Evolutionary conservation across 2,329 filamentous ascomycete genomes (phyloP).

Genomic region (Aspergillus felis): DNA sequence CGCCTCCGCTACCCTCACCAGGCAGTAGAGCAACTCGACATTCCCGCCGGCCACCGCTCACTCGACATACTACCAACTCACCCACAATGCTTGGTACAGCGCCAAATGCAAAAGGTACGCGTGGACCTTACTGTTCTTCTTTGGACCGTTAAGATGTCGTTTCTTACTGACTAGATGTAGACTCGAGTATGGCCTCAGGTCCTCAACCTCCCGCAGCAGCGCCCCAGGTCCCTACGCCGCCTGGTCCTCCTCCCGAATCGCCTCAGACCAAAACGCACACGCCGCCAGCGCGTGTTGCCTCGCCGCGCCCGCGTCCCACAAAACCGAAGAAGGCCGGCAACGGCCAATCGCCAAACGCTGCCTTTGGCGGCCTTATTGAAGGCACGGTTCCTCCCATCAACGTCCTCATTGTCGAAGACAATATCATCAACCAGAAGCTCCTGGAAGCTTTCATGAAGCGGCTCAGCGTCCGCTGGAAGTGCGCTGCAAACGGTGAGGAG

Average conservation of each 20-base stretch:
- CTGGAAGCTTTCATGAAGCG: constrained; percentile 94
- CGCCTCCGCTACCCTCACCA: constrained; percentile 77
- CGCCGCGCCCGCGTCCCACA: constrained; percentile 43
- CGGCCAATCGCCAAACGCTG: constrained; percentile 28
- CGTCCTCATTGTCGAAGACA: constrained; percentile 96
- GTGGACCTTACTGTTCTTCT: constrained; percentile 20
- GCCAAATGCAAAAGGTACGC: constrained; percentile 41
- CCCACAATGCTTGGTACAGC: constrained; percentile 62
- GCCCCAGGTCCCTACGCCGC: constrained; percentile 32
- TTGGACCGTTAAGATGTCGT: background rate
- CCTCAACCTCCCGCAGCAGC: constrained; percentile 24
- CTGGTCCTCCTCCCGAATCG: constrained; percentile 33
- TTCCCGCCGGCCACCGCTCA: constrained; percentile 56
- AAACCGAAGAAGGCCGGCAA: constrained; percentile 33
- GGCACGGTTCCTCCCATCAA: constrained; percentile 91
- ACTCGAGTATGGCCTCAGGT: constrained; percentile 17
- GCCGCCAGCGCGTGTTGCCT: constrained; percentile 40
- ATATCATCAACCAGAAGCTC: constrained; percentile 92
- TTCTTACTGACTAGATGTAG: constrained; percentile 17
- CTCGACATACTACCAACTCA: constrained; percentile 73
- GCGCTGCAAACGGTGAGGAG: constrained; percentile 91
- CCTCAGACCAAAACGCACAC: constrained; percentile 34
- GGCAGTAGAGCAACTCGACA: constrained; percentile 59
- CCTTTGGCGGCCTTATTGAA: constrained; percentile 65
- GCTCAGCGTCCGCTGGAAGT: constrained; percentile 92